Conservation (phyloP, 352 stramenopile species). For the Globisporangium lucens region DNA sequence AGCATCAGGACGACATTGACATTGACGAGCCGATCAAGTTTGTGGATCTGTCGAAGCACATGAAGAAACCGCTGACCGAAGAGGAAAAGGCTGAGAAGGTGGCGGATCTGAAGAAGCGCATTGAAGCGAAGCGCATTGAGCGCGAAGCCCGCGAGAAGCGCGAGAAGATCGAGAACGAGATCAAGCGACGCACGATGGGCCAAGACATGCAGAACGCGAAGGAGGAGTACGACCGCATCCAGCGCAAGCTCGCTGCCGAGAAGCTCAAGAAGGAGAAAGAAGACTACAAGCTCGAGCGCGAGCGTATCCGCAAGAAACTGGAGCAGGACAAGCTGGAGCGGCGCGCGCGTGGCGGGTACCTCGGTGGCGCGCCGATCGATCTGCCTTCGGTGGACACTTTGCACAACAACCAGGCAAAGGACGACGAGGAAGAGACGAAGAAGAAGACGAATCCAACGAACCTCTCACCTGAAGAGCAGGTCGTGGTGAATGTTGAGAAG, state of each 20-base stretch:
- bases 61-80: constrained; percentile 59
- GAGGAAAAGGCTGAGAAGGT: constrained; percentile 89
- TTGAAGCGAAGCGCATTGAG: constrained; percentile 72
- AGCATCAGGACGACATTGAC: constrained; percentile 87
- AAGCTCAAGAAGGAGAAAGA: constrained; percentile 89
- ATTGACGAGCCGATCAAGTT: constrained; percentile 90
- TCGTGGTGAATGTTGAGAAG: constrained; percentile 71
- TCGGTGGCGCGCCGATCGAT: constrained; percentile 68
- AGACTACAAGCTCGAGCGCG: constrained; percentile 85
- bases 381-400: constrained; percentile 33
- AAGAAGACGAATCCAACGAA: constrained; percentile 37
- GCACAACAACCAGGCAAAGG: constrained; percentile 11
- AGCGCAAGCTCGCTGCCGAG: constrained; percentile 74
- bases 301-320: constrained; percentile 85
- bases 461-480: constrained; percentile 61
- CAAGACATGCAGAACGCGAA: constrained; percentile 70
- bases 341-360: constrained; percentile 74
- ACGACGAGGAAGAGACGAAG: constrained; percentile 23
- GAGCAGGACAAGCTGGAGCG: constrained; percentile 91
- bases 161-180: constrained; percentile 66
- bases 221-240: constrained; percentile 83
- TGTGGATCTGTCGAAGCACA: constrained; percentile 55
- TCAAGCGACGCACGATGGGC: constrained; percentile 70
- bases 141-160: constrained; percentile 78
- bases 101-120: constrained; percentile 73